Conservation (phyloP, 2,329 filamentous ascomycete genomes). For the Seiridium cupressi region DNA sequence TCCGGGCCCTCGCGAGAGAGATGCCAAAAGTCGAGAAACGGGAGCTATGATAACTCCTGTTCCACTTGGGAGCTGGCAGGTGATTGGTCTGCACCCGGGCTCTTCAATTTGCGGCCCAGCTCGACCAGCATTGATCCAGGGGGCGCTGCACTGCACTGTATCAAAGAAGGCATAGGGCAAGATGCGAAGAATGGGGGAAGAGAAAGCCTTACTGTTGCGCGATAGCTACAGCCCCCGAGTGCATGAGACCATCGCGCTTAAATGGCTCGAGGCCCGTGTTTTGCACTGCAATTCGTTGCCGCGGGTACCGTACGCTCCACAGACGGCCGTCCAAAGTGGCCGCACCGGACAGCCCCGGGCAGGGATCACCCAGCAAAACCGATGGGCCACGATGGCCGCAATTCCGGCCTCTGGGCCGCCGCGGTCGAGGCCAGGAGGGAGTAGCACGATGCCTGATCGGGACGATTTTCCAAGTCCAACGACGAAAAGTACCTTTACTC, state of each 20-base stretch:
- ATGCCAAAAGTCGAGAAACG: no score
- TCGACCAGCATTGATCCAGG: background rate
- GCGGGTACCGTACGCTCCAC: background rate
- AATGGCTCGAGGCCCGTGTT: background rate
- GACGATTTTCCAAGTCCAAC: background rate
- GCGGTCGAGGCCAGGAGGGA: background rate
- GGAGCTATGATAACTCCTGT: background rate
- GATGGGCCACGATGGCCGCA: background rate
- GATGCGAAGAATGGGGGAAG: background rate
- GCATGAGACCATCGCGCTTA: background rate
- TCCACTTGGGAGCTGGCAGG: background rate
- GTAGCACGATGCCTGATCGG: background rate
- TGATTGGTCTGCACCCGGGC: background rate
- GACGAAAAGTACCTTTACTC: background rate
- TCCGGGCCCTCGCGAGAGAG: no score
- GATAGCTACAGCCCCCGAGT: background rate
- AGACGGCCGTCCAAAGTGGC: background rate
- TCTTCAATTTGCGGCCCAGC: background rate
- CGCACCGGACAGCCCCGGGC: background rate
- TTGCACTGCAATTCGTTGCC: conserved; percentile 4
- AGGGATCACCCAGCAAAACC: no score
- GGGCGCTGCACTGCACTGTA: background rate
- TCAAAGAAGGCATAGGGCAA: background rate
- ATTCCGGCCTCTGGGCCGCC: background rate
- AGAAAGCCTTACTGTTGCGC: background rate